Evolutionary conservation across 345 rosid species (phyloP), one percentile per base, ranked within the genome.

Genomic region (Mangifera indica): DNA sequence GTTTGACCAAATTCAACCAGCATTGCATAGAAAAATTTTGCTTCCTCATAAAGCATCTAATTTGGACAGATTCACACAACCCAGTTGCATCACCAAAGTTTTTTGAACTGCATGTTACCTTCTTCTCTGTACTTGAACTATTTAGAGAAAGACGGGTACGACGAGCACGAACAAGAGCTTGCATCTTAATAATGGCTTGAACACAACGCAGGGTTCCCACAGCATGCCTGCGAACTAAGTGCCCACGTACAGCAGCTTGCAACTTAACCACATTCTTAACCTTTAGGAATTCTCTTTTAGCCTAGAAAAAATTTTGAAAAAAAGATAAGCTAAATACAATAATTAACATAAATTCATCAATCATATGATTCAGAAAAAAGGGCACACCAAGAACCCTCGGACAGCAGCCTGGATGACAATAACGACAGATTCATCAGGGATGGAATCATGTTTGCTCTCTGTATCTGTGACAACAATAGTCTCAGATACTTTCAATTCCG

Each of bases 181-280:
- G 99, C 93, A 95, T 88, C 82, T 95, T 95, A 74, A 89, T 74
- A 77, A 93, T 89, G 68, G 96, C 97, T 64, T 88, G 99, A 66
- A 91, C 83, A 52, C 98, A 95, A n/a, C 89, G 84, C 57, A 95
- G 84, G 34, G 98, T 81, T 61, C 94, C 99, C 82, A 81, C 74
- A 62, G 98, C 99, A 74, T 87, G 97, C 74, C 69, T 92, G 70
- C 99, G 84, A 72, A 92, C 97, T 83, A 95, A 71, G 83, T 89
- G 91, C 37, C 99, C 97, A 13, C 99, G 93, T 17, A 88, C 87
- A 60, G 89, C 94, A 75, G 99, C 98, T 83, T 95, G 99, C 88
- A 93, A 78, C 82, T 86, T 91, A 42, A 93, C 77, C 37, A 91
- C 86, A 64, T 83, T 91, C 85, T 86, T 89, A 51, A 77, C 87